Percentiles rank a stretch among this genome's conserved stretches.
These are phyloP conservation scores for Pythium scleroteichum DNA, from an alignment of 352 stramenopile species.

Conservation along the genomic window DNA sequence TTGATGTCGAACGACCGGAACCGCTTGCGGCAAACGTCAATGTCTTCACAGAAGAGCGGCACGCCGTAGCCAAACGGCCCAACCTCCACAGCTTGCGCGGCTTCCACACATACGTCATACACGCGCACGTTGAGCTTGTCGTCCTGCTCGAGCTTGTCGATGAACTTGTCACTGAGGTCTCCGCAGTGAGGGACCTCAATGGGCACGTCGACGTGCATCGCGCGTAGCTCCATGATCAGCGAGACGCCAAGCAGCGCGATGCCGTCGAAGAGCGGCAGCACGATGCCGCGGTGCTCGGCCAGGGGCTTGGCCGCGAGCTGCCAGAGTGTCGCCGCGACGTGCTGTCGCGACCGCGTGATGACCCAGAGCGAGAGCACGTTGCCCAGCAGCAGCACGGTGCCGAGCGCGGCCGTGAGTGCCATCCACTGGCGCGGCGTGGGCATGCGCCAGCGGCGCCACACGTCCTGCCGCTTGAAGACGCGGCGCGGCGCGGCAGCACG, in stretches of 20 bases:
- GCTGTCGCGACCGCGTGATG: constrained; percentile 5
- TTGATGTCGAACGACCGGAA: constrained; percentile 72
- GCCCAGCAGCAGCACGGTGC: constrained; percentile 16
- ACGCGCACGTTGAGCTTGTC: constrained; percentile 52
- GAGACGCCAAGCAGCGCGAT: constrained; percentile 62
- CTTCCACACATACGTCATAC: constrained; percentile 64
- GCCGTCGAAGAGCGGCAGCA: constrained; percentile 66
- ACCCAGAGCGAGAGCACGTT: constrained; percentile 21
- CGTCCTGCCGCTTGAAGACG: constrained; percentile 14
- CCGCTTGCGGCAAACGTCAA: constrained; percentile 41
- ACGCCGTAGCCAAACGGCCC: constrained; percentile 23
- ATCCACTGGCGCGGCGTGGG: constrained; percentile 19
- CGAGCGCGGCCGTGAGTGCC: constrained; percentile 6
- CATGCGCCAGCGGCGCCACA: constrained; percentile 1
- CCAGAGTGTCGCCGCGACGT: constrained; percentile 23
- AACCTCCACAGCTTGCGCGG: constrained; percentile 29
- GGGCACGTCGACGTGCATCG: constrained; percentile 49
- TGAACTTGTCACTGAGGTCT: constrained; percentile 48
- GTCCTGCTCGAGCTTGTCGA: constrained; percentile 33
- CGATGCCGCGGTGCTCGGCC: constrained; percentile 46
- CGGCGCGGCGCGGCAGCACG: constrained; percentile 26
- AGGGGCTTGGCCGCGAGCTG: constrained; percentile 26
- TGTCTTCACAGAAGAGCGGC: constrained; percentile 52
- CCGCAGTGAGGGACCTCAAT: constrained; percentile 73
- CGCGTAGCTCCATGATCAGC: constrained; percentile 60